A percentile compares a stretch with the other conserved stretches of the same genome.
Conservation (phyloP, 2,329 filamentous ascomycete species). For the Penicillium sp. region DNA sequence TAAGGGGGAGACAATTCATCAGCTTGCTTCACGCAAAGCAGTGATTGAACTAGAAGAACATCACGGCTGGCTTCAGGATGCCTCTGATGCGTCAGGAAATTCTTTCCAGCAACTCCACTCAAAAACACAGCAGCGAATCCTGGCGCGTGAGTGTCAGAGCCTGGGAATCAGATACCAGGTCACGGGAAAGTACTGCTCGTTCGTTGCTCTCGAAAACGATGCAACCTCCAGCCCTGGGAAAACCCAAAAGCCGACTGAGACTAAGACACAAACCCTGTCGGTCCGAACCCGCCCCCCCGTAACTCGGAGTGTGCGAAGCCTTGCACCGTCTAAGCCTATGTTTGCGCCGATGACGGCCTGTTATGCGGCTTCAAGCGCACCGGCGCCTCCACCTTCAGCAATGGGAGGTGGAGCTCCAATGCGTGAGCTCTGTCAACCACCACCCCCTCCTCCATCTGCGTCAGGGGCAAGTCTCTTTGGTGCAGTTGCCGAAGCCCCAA, state of each 20-base stretch:
- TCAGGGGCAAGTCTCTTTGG: background rate
- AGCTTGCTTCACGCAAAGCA: constrained; percentile 72
- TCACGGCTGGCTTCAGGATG: constrained; percentile 67
- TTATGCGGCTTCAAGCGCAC: too few relatives aligned
- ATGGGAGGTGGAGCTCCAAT: too few relatives aligned
- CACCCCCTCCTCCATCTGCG: background rate
- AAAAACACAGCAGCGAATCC: constrained; percentile 63
- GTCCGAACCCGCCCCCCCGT: background rate
- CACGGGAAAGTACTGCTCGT: constrained; percentile 73
- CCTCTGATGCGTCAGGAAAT: constrained; percentile 54
- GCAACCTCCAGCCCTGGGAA: background rate
- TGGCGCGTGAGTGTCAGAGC: constrained; percentile 69
- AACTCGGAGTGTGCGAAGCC: background rate
- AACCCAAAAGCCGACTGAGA: background rate
- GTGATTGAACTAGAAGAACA: constrained; percentile 73
- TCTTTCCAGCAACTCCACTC: constrained; percentile 56
- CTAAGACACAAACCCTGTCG: background rate
- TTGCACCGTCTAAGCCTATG: too few relatives aligned
- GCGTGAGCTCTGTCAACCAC: too few relatives aligned
- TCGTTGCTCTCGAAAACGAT: constrained; percentile 67
- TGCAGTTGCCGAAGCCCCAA: background rate
- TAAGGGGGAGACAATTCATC: constrained; percentile 65
- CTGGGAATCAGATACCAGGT: constrained; percentile 71
- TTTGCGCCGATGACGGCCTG: too few relatives aligned
- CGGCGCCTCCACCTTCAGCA: too few relatives aligned